phyloP scores from a whole-genome alignment of 1,139 yeast species.

The Sugiyamaella pinicola region DNA sequence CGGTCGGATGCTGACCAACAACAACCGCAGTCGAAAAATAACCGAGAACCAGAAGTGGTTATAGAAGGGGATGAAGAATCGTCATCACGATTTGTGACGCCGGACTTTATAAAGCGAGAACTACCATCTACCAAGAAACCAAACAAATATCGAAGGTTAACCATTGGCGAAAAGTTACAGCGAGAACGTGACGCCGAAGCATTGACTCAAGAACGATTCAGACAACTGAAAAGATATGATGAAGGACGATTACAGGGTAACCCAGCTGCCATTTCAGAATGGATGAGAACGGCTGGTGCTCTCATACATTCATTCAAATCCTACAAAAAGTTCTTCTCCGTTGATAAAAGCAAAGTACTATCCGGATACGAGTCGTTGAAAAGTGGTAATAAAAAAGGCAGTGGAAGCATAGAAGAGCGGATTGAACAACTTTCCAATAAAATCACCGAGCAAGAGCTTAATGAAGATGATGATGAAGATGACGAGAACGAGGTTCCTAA shows the following conservation, averaged over 20 bases:
- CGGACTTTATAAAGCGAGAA: conserved; percentile 8
- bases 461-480: conserved; percentile 50
- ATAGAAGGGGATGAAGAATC: conserved; percentile 17
- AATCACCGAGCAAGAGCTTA: conserved; percentile 29
- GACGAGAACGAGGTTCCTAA: conserved; percentile 36
- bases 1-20: conserved; percentile 17
- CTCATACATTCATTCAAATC: conserved; percentile 79
- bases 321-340: conserved; percentile 74
- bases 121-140: conserved; percentile 35
- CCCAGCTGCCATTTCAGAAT: conserved; percentile 64
- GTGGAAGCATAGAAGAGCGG: conserved; percentile 62
- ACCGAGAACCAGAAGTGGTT: conserved; percentile 8
- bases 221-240: conserved; percentile 60
- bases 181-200: conserved; percentile 60
- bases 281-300: conserved; percentile 85
- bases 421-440: conserved; percentile 59
- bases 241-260: conserved; percentile 46
- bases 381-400: conserved; percentile 37
- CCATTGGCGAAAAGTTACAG: conserved; percentile 58
- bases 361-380: conserved; percentile 62
- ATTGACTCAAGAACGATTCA: conserved; percentile 65
- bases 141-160: conserved; percentile 26
- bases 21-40: background rate
- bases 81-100: conserved; percentile 6
- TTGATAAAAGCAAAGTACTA: conserved; percentile 53